These are phyloP conservation scores for Hyphopichia fennica DNA, from an alignment of 1,139 yeast species.

Conservation along the genomic window DNA sequence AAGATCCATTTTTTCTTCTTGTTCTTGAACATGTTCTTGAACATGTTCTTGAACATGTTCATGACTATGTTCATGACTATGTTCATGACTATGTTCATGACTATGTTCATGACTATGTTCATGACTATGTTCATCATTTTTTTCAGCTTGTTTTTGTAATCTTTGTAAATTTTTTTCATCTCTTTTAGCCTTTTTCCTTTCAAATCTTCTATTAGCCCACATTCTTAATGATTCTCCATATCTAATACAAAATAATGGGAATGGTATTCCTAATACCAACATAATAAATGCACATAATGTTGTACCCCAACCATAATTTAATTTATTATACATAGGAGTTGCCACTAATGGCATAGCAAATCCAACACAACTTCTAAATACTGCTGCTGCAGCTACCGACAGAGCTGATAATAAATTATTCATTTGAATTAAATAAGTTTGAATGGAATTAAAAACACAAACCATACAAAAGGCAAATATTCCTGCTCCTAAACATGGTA, in stretches of 20 bases:
- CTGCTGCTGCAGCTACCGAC: constrained; percentile 61
- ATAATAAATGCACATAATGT: constrained; percentile 59
- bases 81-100: too few species aligned
- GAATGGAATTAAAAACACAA: constrained; percentile 60
- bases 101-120: too few species aligned
- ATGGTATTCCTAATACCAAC: constrained; percentile 58
- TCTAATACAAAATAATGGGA: constrained; percentile 55
- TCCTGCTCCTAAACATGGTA: constrained; percentile 56
- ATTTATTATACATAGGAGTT: constrained; percentile 37
- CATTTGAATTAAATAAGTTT: constrained; percentile 63
- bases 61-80: too few species aligned
- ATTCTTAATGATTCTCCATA: constrained; percentile 56
- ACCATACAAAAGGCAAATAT: constrained; percentile 59
- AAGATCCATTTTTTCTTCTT: too few species aligned
- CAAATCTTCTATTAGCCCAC: constrained; percentile 55
- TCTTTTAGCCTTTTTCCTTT: constrained; percentile 37
- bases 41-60: too few species aligned
- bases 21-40: too few species aligned
- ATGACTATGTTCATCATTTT: too few species aligned
- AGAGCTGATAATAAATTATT: constrained; percentile 64
- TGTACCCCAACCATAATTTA: constrained; percentile 69
- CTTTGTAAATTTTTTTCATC: constrained; percentile 35
- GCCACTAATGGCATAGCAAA: constrained; percentile 56
- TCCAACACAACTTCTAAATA: constrained; percentile 58
- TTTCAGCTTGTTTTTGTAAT: constrained; percentile 14